A percentile compares a stretch with the other conserved stretches of the same genome.
Conservation (phyloP, 768 basidiomycete genomes). For the Grammothele lineata region DNA sequence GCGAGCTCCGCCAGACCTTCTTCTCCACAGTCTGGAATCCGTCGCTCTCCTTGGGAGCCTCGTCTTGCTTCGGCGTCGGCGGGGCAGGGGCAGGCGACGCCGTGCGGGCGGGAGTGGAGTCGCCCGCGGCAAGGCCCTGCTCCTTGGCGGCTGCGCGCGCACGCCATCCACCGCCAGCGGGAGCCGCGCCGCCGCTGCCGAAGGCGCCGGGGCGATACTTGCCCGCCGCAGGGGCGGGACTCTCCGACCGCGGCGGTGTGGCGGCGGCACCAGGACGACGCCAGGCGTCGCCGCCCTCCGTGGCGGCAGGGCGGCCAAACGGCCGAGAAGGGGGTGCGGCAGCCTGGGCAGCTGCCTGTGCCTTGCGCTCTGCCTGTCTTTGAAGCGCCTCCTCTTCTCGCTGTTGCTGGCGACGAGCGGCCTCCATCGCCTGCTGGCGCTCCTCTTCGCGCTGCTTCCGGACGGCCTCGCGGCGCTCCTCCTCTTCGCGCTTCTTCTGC, state of each 20-base stretch:
- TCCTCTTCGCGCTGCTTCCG: constrained; percentile 53
- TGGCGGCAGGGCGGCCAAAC: constrained; percentile 22
- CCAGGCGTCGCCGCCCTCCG: constrained; percentile 21
- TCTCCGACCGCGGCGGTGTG: constrained; percentile 49
- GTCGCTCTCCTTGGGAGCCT: constrained; percentile 53
- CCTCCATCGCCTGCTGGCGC: constrained; percentile 47
- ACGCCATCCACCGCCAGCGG: constrained; percentile 53
- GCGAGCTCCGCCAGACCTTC: constrained; percentile 34
- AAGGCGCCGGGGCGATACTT: constrained; percentile 44
- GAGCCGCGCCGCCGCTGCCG: neutral
- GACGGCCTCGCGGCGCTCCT: constrained; percentile 47
- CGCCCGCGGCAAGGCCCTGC: constrained; percentile 23
- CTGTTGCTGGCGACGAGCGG: constrained; percentile 54
- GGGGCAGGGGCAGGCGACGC: constrained; percentile 35
- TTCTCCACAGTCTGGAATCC: constrained; percentile 65
- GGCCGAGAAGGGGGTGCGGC: constrained; percentile 26
- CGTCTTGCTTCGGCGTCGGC: constrained; percentile 28
- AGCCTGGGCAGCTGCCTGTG: constrained; percentile 20
- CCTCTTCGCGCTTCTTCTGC: constrained; percentile 55
- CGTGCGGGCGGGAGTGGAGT: constrained; percentile 28
- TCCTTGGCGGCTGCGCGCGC: constrained; percentile 47
- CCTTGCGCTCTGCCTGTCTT: constrained; percentile 31
- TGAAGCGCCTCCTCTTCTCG: constrained; percentile 66
- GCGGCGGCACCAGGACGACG: constrained; percentile 17
- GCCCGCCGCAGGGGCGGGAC: constrained; percentile 26